Conservation (phyloP, 2,329 filamentous ascomycete genomes). For the Pezizomycotina sp. region DNA sequence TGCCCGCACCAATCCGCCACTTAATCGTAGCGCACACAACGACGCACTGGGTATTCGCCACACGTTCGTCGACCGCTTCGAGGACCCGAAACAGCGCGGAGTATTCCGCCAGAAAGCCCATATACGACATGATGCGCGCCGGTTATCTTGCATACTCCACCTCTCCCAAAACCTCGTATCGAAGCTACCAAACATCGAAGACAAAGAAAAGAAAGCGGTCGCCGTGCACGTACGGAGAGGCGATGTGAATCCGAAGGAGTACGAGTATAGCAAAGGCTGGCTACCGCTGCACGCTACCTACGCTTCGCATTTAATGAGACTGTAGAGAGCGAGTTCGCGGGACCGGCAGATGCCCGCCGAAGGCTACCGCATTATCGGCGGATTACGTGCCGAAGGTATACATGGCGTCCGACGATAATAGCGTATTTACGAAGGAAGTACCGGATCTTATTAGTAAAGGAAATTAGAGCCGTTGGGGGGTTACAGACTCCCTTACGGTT, state of each 20-base stretch:
- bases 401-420: no score
- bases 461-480: conserved; percentile 12
- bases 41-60: conserved; percentile 14
- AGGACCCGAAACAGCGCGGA: conserved; percentile 6
- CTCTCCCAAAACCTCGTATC: no score
- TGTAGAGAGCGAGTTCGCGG: no score
- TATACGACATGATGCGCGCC: conserved; percentile 12
- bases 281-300: conserved; percentile 9
- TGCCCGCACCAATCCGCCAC: conserved; percentile 10
- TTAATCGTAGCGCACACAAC: conserved; percentile 11
- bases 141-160: no score
- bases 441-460: conserved; percentile 10
- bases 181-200: conserved; percentile 5
- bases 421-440: no score
- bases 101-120: conserved; percentile 10
- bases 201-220: conserved; percentile 6
- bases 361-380: no score
- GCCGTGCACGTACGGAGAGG: conserved; percentile 14
- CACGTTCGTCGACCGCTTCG: conserved; percentile 14
- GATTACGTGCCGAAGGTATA: no score
- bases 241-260: conserved; percentile 10
- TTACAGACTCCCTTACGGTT: conserved; percentile 10
- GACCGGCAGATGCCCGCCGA: no score
- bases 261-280: conserved; percentile 11
- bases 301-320: no score